Conservation (phyloP, 1,139 yeast species). For the Protomyces arabidopsidicola region DNA sequence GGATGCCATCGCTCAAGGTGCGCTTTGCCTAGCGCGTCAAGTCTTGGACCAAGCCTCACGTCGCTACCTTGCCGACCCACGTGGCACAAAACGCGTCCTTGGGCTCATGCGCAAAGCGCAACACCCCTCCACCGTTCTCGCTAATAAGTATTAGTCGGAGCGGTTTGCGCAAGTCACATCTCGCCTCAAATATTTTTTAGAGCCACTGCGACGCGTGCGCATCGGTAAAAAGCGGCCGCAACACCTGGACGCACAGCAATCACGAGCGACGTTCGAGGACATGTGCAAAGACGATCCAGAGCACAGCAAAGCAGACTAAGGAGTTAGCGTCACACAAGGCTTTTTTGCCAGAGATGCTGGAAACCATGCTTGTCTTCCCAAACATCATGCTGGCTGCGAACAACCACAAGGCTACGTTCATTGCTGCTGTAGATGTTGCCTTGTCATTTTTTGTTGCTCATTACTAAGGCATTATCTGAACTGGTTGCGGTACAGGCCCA, state of each 20-base stretch:
- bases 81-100: conserved; percentile 39
- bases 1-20: conserved; percentile 62
- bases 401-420: no score
- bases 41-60: conserved; percentile 39
- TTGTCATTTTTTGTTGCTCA: no score
- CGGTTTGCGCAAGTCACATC: conserved; percentile 37
- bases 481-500: no score
- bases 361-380: no score
- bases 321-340: no score
- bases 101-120: conserved; percentile 32
- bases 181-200: conserved; percentile 36
- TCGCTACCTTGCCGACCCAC: conserved; percentile 36
- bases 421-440: no score
- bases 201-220: conserved; percentile 3
- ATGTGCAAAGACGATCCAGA: background rate
- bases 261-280: background rate
- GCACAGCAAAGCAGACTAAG: background rate
- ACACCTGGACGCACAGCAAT: background rate
- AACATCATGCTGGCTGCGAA: no score
- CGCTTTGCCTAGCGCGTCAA: conserved; percentile 67
- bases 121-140: conserved; percentile 37
- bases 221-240: background rate
- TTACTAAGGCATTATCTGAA: no score
- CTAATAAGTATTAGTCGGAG: conserved; percentile 41
- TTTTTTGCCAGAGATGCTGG: no score